A percentile compares a stretch with the other conserved stretches of the same genome.
Evolutionary conservation across 2,329 filamentous ascomycete genomes (phyloP).

Genomic region (Albifimbria verrucaria): DNA sequence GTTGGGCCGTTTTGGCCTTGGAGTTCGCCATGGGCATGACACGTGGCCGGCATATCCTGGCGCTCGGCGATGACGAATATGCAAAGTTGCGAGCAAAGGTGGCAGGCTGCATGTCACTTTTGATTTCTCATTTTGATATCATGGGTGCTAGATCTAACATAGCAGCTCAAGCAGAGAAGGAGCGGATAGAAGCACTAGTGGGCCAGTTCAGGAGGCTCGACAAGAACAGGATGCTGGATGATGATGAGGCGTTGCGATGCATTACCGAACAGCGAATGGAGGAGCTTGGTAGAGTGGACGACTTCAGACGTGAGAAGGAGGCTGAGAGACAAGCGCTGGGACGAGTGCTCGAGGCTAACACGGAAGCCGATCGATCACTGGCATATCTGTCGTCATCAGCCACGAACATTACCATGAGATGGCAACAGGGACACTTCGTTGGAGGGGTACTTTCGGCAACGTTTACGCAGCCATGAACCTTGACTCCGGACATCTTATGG

Average conservation of each 20-base stretch:
- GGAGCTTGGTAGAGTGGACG: slow-evolving; percentile 73
- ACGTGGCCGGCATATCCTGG: slow-evolving; percentile 86
- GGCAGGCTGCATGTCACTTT: slow-evolving; percentile 91
- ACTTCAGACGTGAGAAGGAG: slow-evolving; percentile 72
- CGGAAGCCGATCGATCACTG: slow-evolving; percentile 91
- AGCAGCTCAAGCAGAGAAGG: slow-evolving; percentile 90
- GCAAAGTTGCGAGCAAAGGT: slow-evolving; percentile 80
- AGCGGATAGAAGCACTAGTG: slow-evolving; percentile 76
- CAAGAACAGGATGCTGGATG: slow-evolving; percentile 68
- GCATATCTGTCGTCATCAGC: slow-evolving; percentile 91
- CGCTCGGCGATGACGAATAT: slow-evolving; percentile 85
- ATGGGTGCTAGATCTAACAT: slow-evolving; percentile 94
- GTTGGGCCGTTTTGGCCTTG: slow-evolving; percentile 92
- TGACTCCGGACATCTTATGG: slow-evolving; percentile 94
- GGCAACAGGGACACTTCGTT: slow-evolving; percentile 98
- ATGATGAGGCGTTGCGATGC: slow-evolving; percentile 77
- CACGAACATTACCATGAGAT: slow-evolving; percentile 91
- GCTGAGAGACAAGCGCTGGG: slow-evolving; percentile 84
- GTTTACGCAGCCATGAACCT: slow-evolving; percentile 97
- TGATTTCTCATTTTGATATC: slow-evolving; percentile 98
- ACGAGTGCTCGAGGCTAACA: slow-evolving; percentile 87
- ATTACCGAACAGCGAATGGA: slow-evolving; percentile 73
- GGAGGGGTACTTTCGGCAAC: slow-evolving; percentile 96
- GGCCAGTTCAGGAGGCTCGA: slow-evolving; percentile 76
- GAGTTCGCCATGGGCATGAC: slow-evolving; percentile 99